A percentile compares a stretch with the other conserved stretches of the same genome.
These are phyloP conservation scores for Globisporangium okanoganense DNA, from an alignment of 352 stramenopile genomes.

Conservation along the genomic window DNA sequence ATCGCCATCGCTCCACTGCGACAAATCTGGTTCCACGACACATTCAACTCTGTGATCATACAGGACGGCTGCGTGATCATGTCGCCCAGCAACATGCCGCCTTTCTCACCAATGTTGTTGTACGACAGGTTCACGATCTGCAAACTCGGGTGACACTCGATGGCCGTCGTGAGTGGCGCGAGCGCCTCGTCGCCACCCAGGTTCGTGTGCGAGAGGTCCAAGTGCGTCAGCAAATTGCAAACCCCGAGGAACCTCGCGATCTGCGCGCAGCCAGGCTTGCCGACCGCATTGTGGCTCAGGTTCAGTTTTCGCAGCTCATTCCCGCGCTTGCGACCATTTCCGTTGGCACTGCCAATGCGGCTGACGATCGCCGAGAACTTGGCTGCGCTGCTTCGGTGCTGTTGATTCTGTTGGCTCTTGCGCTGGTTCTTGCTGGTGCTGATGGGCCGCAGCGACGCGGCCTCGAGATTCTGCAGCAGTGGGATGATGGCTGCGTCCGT, in stretches of 20 bases:
- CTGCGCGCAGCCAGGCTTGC: constrained; percentile 42
- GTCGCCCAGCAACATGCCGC: constrained; percentile 45
- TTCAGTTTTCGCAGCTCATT: constrained; percentile 56
- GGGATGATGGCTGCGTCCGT: constrained; percentile 58
- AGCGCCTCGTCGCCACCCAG: constrained; percentile 38
- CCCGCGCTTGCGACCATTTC: constrained; percentile 9
- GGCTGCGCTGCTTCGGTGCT: background rate
- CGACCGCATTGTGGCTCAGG: constrained; percentile 68
- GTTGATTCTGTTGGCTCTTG: background rate
- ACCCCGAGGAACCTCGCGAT: constrained; percentile 50
- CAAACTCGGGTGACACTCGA: constrained; percentile 48
- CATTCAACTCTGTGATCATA: constrained; percentile 40
- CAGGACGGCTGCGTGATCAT: constrained; percentile 59
- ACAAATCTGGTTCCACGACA: constrained; percentile 76
- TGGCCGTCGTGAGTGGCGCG: constrained; percentile 41
- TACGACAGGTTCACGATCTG: constrained; percentile 58
- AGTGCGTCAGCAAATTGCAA: constrained; percentile 38
- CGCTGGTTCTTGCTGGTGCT: background rate
- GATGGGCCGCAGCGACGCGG: constrained; percentile 3
- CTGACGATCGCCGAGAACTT: constrained; percentile 6
- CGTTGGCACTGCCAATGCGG: constrained; percentile 3
- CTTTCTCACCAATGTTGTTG: constrained; percentile 56
- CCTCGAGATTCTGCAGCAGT: constrained; percentile 48
- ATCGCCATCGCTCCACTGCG: constrained; percentile 43
- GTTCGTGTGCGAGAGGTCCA: constrained; percentile 61